phyloP scores from a whole-genome alignment of 2,329 filamentous ascomycete species.

The Ophiostoma ips region DNA sequence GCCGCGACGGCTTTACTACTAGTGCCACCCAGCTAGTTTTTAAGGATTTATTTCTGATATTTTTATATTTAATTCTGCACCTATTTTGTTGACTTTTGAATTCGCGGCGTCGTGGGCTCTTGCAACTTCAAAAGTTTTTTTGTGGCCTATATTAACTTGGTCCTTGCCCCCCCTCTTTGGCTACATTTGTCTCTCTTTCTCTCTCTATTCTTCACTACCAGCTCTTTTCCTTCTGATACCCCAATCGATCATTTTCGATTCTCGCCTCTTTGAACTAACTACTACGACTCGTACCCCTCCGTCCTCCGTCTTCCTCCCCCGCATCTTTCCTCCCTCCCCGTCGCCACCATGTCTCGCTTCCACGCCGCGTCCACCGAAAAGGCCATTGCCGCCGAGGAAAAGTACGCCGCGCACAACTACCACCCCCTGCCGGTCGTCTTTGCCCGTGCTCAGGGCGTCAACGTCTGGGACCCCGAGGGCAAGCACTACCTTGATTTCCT shows the following conservation, averaged over 20 bases:
- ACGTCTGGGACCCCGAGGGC: constrained; percentile 95
- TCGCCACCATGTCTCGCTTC: constrained; percentile 29
- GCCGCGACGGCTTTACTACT: too few species aligned
- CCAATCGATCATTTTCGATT: not conserved
- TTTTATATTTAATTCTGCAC: too few species aligned
- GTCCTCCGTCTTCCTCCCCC: not conserved
- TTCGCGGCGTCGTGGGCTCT: not conserved
- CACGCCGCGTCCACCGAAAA: constrained; percentile 66
- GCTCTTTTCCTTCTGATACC: not conserved
- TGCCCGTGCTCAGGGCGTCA: constrained; percentile 66
- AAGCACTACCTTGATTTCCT: constrained; percentile 95
- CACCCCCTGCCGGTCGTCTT: constrained; percentile 94
- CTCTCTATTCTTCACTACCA: not conserved
- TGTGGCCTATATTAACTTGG: not conserved
- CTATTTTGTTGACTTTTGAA: not conserved
- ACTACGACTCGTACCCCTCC: not conserved
- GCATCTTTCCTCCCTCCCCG: not conserved
- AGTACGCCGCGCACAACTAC: constrained; percentile 95
- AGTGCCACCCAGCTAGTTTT: too few species aligned
- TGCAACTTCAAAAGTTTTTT: too few species aligned
- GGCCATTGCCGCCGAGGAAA: constrained; percentile 68
- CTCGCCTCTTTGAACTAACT: not conserved
- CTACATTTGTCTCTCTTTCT: not conserved
- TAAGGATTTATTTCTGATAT: too few species aligned
- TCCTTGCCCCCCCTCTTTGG: not conserved